Percentiles rank a stretch among this genome's conserved stretches.
phyloP scores from a whole-genome alignment of 805 yeast genomes.

The Sungouiozyma ichnusensis region DNA sequence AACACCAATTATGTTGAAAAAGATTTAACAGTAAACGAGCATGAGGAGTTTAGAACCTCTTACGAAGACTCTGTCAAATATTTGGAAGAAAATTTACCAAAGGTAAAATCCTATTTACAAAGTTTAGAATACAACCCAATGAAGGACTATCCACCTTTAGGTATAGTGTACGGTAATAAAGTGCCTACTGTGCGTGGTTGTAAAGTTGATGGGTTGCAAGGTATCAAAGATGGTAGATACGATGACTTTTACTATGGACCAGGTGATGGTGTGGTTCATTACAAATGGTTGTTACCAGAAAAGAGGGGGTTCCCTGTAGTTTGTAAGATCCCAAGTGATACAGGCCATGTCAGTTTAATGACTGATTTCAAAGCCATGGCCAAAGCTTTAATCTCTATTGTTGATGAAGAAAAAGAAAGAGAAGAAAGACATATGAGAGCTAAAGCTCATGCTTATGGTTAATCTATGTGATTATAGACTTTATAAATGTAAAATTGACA shows the following conservation, averaged over 20 bases:
- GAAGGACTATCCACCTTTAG: conserved; percentile 70
- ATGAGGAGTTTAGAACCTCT: conserved; percentile 20
- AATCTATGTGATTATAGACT: not conserved
- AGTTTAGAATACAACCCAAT: conserved; percentile 45
- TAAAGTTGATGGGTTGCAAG: conserved; percentile 49
- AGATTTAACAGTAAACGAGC: conserved; percentile 5
- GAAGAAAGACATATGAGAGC: conserved; percentile 1
- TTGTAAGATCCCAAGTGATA: conserved; percentile 50
- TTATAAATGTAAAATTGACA: no score
- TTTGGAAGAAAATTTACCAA: conserved; percentile 46
- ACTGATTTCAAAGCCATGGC: conserved; percentile 67
- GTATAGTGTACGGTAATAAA: conserved; percentile 66
- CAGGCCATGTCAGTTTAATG: conserved; percentile 75
- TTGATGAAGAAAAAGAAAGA: conserved; percentile 41
- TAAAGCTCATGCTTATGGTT: not conserved
- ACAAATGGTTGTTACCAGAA: conserved; percentile 74
- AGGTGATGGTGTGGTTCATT: conserved; percentile 90
- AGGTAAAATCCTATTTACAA: conserved; percentile 47
- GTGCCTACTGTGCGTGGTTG: conserved; percentile 84
- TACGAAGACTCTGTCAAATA: conserved; percentile 54
- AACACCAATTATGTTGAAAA: conserved; percentile 2
- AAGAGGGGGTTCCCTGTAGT: conserved; percentile 60
- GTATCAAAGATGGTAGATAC: conserved; percentile 60
- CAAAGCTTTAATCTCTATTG: conserved; percentile 53
- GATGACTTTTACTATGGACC: conserved; percentile 73